These are phyloP conservation scores for Sonneratia caseolaris DNA, from an alignment of 345 rosid species.

Conservation along the genomic window DNA sequence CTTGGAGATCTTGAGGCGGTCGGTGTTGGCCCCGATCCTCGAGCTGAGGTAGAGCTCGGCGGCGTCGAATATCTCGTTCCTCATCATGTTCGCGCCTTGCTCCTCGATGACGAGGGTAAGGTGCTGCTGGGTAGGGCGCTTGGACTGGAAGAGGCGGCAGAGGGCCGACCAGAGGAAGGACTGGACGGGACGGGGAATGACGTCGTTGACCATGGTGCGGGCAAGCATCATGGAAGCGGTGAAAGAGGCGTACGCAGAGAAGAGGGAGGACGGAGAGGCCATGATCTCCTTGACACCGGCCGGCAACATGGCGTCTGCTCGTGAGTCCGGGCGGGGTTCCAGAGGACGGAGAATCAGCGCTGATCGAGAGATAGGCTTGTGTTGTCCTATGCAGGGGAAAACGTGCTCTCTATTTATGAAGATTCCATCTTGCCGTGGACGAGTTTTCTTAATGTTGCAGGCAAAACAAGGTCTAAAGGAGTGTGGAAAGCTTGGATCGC, in stretches of 20 bases:
- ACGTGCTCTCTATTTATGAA: too few relatives aligned
- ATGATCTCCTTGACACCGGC: not conserved
- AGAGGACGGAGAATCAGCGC: too few relatives aligned
- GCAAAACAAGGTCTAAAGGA: too few relatives aligned
- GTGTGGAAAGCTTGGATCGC: too few relatives aligned
- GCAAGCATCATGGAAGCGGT: constrained; percentile 6
- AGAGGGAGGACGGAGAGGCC: constrained; percentile 5
- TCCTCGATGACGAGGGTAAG: constrained; percentile 34
- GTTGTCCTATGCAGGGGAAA: too few relatives aligned
- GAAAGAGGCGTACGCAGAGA: constrained; percentile 5
- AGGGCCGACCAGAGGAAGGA: constrained; percentile 11
- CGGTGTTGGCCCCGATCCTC: constrained; percentile 19
- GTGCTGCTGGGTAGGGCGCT: constrained; percentile 10
- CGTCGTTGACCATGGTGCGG: constrained; percentile 15
- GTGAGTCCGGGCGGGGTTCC: too few relatives aligned
- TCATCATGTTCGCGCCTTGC: constrained; percentile 20
- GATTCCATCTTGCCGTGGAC: too few relatives aligned
- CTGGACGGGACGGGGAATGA: constrained; percentile 16
- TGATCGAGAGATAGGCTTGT: too few relatives aligned
- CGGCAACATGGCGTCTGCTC: not conserved
- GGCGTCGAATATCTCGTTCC: constrained; percentile 31
- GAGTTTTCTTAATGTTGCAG: too few relatives aligned
- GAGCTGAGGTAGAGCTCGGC: constrained; percentile 31
- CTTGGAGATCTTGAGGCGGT: constrained; percentile 25
- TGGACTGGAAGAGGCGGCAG: constrained; percentile 11